phyloP scores from a whole-genome alignment of 1,139 yeast genomes.

The Sugiyamaella sp. region DNA sequence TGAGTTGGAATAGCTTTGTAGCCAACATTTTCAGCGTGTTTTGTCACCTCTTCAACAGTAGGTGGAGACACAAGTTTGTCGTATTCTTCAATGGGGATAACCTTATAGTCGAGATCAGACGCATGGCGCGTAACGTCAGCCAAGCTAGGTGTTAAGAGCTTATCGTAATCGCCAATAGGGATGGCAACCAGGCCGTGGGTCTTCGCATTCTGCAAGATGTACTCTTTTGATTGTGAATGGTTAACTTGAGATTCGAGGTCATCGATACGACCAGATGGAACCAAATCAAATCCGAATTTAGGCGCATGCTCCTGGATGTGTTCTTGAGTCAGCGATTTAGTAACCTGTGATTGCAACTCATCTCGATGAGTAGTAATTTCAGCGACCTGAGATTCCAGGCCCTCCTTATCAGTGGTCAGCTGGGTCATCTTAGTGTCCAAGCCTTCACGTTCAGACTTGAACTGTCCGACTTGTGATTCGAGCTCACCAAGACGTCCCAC shows the following conservation, averaged over 20 bases:
- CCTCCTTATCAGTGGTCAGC: no score
- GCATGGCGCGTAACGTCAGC: constrained; percentile 29
- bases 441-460: not conserved
- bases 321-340: not conserved
- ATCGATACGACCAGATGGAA: constrained; percentile 3
- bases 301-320: constrained; percentile 37
- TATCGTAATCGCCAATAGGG: constrained; percentile 29
- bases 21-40: constrained; percentile 35
- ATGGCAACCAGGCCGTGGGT: constrained; percentile 32
- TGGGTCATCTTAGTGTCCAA: not conserved
- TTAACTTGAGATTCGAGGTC: constrained; percentile 23
- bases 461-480: constrained; percentile 2
- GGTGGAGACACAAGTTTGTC: constrained; percentile 32
- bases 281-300: constrained; percentile 34
- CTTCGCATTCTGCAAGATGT: constrained; percentile 32
- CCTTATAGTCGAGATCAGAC: constrained; percentile 35
- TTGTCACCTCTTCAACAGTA: constrained; percentile 32
- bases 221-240: constrained; percentile 32
- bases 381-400: not conserved
- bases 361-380: not conserved
- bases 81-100: constrained; percentile 34
- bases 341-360: not conserved
- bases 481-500: constrained; percentile 1
- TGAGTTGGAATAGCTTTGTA: constrained; percentile 25
- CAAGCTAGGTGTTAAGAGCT: constrained; percentile 24